Base-by-base conservation (phyloP, 257 asterid genomes). In the Osmanthus fragrans region DNA sequence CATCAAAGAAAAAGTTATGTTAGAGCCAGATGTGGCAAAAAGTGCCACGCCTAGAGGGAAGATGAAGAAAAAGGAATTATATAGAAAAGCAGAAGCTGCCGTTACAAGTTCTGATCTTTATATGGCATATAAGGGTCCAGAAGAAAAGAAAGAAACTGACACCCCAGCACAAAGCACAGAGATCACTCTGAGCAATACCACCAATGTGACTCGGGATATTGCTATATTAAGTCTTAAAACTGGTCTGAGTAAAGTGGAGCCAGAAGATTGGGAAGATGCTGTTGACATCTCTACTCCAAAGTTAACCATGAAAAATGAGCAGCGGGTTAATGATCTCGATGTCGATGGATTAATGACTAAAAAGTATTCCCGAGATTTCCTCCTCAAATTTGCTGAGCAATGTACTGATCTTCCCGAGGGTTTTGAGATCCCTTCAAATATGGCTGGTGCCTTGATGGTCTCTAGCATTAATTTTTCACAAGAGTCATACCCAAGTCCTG, bases 191-290 rank as follows among this genome's bases (percentile, higher is more conserved):
- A 77, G 84, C 74, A 77, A 74, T 80, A 70, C 90, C 72, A 69
- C 78, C 25, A 84, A 84, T 54, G 83, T 71, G 32, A 68, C 88
- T 74, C 78, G 70, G n/a, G 85, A 87, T 40, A 88, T 85, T 72
- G 79, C 58, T 45, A 8, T 54, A 72, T 13, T 84, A 42, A 42
- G 79, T 40, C 87, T 86, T 77, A 88, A 84, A 75, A 76, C 82
- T 81, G 67, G 84, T 77, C 84, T 10, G 79, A 74, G 67, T 84
- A 90, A 92, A 81, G 82, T 72, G 39, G 99, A 89, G 88, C 97
- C 92, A 37, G 99, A 95, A 81, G 97, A 95, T 84, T 95, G 99
- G 99, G 99, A 95, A 83, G 98, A 90, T 89, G 98, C 94, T 23
- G 96, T 96, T 70, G 98, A 95, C 80, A 82, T 84, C 65, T 84